Base-by-base conservation (phyloP, 2,329 filamentous ascomycete species). In the Zymoseptoria ardabiliae region DNA sequence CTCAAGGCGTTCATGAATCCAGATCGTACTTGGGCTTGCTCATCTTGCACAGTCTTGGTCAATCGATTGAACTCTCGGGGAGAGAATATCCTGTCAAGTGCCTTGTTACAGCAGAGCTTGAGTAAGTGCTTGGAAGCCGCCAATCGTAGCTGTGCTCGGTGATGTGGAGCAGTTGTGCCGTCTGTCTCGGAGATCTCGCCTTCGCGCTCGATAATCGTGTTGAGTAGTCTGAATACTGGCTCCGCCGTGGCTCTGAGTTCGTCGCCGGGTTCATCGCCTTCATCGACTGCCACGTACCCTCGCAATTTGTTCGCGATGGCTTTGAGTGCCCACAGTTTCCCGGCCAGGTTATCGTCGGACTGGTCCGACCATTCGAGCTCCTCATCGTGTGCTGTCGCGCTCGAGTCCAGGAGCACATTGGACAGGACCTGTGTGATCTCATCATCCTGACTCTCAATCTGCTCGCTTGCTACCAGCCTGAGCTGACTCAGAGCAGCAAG, bases 251-350 rank as follows among this genome's bases (percentile, higher is more conserved):
- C 77, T 54, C 75, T 72, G 60, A 83, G 76, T n/a, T 70, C 66
- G 9, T 72, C 69, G 5, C 71, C 67, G n/a, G 77, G 80, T 7
- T 63, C 61, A 19, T 65, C 63, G 8, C 55, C 53, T n/a, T 67
- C 64, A 35, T n/a, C 25, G 9, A 60, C 61, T 8, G 55, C 59
- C 5, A 67, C 63, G 71, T 82, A 61, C 73, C 83, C 88, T 48
- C 92, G 85, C 19, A 96, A 81, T 57, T 89, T 85, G 72, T 97
- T 97, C 60, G 94, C 90, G 23, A 97, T 79, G 17, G 91, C 88
- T 71, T 88, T 93, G 53, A 97, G 77, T 1, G 92, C 89, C 78
- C 91, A 86, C 58, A 86, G 84, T 74, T 97, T 97, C 20, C 91
- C 88, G 61, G 87, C 82, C 17, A 90, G 87, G 69, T 96, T 91